Evolutionary conservation across 768 basidiomycete genomes (phyloP).

Genomic region (Krasilnikovozyma curviuscula): DNA sequence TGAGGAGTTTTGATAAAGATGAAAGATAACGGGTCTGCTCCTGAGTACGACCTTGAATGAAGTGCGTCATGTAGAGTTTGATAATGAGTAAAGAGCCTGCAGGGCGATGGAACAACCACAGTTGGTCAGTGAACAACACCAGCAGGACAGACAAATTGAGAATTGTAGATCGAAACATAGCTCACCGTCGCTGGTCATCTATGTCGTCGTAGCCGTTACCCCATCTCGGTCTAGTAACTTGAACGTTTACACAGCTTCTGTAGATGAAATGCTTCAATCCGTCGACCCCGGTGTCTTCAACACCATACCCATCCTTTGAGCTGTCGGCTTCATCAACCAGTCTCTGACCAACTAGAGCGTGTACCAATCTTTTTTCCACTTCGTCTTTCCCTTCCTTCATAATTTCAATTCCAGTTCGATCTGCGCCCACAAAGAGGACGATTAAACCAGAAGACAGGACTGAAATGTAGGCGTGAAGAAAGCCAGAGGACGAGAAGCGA

Average conservation of each 20-base stretch:
- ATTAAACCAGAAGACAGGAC: too few relatives aligned
- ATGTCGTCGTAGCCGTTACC: slow-evolving; percentile 61
- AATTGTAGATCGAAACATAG: not conserved
- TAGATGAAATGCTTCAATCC: slow-evolving; percentile 88
- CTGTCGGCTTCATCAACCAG: too few relatives aligned
- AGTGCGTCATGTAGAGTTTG: slow-evolving; percentile 72
- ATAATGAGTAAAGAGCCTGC: slow-evolving; percentile 66
- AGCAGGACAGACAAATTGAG: not conserved
- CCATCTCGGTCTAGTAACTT: slow-evolving; percentile 66
- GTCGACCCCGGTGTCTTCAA: slow-evolving; percentile 37
- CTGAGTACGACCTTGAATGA: slow-evolving; percentile 69
- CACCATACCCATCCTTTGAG: too few relatives aligned
- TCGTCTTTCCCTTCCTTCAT: too few relatives aligned
- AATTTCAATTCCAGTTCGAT: too few relatives aligned
- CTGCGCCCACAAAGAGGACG: slow-evolving; percentile 28
- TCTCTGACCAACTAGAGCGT: too few relatives aligned
- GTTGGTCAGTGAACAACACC: slow-evolving; percentile 3
- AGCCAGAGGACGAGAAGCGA: slow-evolving; percentile 71
- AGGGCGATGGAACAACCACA: not conserved
- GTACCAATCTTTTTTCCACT: too few relatives aligned
- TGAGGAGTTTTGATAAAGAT: slow-evolving; percentile 68
- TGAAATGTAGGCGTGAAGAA: slow-evolving; percentile 83
- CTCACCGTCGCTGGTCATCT: slow-evolving; percentile 43
- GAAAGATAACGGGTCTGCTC: slow-evolving; percentile 53
- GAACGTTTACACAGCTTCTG: slow-evolving; percentile 74